phyloP scores from a whole-genome alignment of 768 basidiomycete species.

The Lentinula raphanica region DNA sequence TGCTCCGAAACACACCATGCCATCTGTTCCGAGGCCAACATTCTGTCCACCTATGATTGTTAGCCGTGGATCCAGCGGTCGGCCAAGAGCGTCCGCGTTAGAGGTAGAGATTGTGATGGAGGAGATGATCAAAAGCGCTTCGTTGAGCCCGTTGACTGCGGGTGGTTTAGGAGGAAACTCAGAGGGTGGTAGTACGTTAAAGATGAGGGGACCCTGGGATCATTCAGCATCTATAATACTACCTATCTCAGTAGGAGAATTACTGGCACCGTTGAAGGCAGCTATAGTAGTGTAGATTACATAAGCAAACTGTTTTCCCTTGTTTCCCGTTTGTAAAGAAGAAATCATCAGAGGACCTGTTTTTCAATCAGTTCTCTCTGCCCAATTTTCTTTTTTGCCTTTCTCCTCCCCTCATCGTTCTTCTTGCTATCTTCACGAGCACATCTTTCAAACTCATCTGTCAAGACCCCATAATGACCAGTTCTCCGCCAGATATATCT shows the following conservation, averaged over 20 bases:
- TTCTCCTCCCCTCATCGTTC: background rate
- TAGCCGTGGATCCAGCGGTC: constrained; percentile 15
- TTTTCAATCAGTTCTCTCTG: constrained; percentile 1
- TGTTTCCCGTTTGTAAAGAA: background rate
- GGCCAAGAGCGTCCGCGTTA: constrained; percentile 12
- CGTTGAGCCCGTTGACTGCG: background rate
- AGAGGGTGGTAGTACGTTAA: background rate
- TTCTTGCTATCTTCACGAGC: constrained; percentile 5
- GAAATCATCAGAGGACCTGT: background rate
- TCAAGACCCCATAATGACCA: constrained; percentile 57
- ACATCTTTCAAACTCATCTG: background rate
- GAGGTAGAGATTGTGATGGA: constrained; percentile 21
- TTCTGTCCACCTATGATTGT: constrained; percentile 31
- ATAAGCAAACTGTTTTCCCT: background rate
- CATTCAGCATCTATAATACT: constrained; percentile 41
- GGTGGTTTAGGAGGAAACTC: background rate
- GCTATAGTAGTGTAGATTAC: constrained; percentile 20
- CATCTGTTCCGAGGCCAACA: constrained; percentile 56
- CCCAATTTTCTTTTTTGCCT: background rate
- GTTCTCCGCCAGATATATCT: constrained; percentile 75
- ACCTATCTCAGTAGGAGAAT: constrained; percentile 39
- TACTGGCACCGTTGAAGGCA: constrained; percentile 42
- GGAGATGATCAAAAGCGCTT: constrained; percentile 13
- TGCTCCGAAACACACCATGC: constrained; percentile 58
- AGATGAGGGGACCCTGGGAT: constrained; percentile 53